Base-by-base conservation (phyloP, 441 rosid genomes). In the Erodium chrysanthum region DNA sequence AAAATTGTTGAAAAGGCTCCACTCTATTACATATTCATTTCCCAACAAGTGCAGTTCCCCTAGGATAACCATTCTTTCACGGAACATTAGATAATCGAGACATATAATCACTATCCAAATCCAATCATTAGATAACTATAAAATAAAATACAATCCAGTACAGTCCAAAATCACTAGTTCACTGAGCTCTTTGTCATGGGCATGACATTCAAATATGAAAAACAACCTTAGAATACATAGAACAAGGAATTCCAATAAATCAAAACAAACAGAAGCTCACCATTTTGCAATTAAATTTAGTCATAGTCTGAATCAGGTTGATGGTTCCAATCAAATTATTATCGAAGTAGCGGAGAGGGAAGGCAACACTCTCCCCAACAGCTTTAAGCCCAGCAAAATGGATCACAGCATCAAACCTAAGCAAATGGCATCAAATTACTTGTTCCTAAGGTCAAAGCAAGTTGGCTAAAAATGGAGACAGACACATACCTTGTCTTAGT, bases 381-480 rank as follows among this genome's bases (percentile, higher is more conserved):
- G 88, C 90, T 73, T 88, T 85, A 58, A 85, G 90, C 62, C 85
- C 93, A 68, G 88, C 93, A 72, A 85, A 85, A 71, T 88, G 93
- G 54, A 88, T 84, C 73, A 88, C 93, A 14, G 88, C 90, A 73
- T 88, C 87, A 54, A 80, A 87, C 61, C 93, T 87, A 31, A 63
- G 31, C 25, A 70, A 66, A 68, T 8, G 61, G 22, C 64, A 67
- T 46, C 67, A 60, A 25, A 68, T 23, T 7, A 18, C 66, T 22
- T 5, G 8, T 52, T 12, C 7, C 21, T 44, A 59, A 65, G 9
- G n/a, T 10, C 23, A 21, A n/a, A 29, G 1, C 42, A 44, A 9
- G 48, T 64, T 18, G n/a, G 48, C 15, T 10, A 48, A 5, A n/a
- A 48, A 7, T 2, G 7, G 9, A 1, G 37, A 33, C 7, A 31